These are phyloP conservation scores for Centrapalus pauciflorus DNA, from an alignment of 129 eudicot genomes.

Conservation along the genomic window DNA sequence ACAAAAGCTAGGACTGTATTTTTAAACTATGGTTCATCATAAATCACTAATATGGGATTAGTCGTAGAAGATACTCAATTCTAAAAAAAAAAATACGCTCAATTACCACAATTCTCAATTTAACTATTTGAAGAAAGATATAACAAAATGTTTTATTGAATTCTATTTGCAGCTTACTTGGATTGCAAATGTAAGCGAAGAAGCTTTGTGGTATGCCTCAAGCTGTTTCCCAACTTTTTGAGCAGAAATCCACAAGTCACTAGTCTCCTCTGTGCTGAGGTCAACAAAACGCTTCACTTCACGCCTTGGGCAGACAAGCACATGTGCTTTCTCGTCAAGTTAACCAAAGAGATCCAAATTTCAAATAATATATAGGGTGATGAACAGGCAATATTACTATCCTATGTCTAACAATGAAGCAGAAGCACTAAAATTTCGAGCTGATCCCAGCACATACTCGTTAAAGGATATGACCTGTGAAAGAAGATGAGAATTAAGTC, in stretches of 20 bases:
- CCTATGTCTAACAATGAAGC: not conserved
- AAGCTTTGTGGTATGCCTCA: slow-evolving; percentile 80
- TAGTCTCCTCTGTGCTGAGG: slow-evolving; percentile 71
- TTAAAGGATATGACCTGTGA: slow-evolving; percentile 96
- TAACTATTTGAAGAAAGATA: slow-evolving; percentile 14
- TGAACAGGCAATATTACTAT: not conserved
- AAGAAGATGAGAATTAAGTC: not conserved
- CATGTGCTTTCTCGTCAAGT: slow-evolving; percentile 73
- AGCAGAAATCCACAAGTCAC: slow-evolving; percentile 86
- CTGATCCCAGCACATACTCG: slow-evolving; percentile 1
- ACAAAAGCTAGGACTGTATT: not conserved
- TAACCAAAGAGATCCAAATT: slow-evolving; percentile 25
- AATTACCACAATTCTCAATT: too few relatives aligned
- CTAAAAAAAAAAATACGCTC: too few relatives aligned
- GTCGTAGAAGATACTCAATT: slow-evolving; percentile 11
- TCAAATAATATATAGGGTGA: not conserved
- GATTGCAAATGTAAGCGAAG: slow-evolving; percentile 81
- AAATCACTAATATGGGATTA: not conserved
- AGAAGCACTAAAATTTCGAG: not conserved
- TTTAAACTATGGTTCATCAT: not conserved
- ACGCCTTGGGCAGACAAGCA: slow-evolving; percentile 93
- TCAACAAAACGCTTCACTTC: slow-evolving; percentile 87
- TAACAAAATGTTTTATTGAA: not conserved
- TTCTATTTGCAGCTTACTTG: slow-evolving; percentile 48
- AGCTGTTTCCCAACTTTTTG: slow-evolving; percentile 73